These are phyloP conservation scores for Trichoderma sp. DNA, from an alignment of 2,329 filamentous ascomycete genomes.

Conservation along the genomic window DNA sequence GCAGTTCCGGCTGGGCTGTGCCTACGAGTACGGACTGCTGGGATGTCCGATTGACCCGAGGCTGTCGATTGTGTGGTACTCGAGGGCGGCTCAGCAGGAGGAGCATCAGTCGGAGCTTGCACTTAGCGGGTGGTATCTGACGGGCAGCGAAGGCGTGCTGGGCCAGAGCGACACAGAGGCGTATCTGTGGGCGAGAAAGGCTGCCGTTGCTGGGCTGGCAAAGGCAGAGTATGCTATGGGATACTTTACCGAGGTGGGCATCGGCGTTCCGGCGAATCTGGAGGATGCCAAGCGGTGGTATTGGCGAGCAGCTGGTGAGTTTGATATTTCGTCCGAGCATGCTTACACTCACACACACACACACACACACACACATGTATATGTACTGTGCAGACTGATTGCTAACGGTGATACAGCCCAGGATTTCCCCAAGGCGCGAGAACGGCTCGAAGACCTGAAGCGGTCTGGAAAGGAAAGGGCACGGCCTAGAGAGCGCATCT, in stretches of 20 bases:
- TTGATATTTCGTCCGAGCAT: neutral
- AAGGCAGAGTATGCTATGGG: slow-evolving; percentile 98
- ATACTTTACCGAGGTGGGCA: slow-evolving; percentile 94
- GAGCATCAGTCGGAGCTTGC: slow-evolving; percentile 91
- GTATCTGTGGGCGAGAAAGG: slow-evolving; percentile 95
- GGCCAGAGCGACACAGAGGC: slow-evolving; percentile 93
- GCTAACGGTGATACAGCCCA: slow-evolving; percentile 62
- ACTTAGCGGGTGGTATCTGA: slow-evolving; percentile 90
- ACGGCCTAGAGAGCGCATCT: slow-evolving; percentile 75
- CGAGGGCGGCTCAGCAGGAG: slow-evolving; percentile 82
- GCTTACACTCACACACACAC: too few species aligned
- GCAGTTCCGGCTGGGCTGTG: slow-evolving; percentile 83
- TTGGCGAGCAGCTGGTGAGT: slow-evolving; percentile 91
- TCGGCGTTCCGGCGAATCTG: slow-evolving; percentile 79
- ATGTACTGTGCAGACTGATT: neutral
- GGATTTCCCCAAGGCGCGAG: slow-evolving; percentile 89
- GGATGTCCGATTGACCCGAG: slow-evolving; percentile 80
- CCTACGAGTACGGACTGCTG: slow-evolving; percentile 84
- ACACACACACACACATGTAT: neutral
- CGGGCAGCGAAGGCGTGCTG: slow-evolving; percentile 81
- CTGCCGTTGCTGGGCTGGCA: slow-evolving; percentile 78
- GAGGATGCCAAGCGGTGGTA: slow-evolving; percentile 99
- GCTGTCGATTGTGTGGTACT: slow-evolving; percentile 91
- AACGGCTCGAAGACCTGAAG: slow-evolving; percentile 89
- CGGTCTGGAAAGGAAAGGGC: slow-evolving; percentile 65